Evolutionary conservation across 176 grass and related monocot genomes (phyloP).

Genomic region (Cenchrus americanus): DNA sequence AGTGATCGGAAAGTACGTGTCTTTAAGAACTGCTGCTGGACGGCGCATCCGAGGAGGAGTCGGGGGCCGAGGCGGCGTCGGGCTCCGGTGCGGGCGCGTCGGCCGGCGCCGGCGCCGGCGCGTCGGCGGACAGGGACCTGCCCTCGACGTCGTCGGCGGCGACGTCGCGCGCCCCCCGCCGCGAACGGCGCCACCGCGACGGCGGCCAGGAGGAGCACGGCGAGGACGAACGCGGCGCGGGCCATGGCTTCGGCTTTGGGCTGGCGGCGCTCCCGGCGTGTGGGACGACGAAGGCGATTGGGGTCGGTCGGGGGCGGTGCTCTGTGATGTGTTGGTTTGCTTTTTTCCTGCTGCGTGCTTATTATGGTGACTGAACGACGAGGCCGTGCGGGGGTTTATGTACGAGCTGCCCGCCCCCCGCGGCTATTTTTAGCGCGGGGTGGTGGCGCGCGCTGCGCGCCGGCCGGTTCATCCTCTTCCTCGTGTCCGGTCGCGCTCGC

Average conservation of each 20-base stretch:
- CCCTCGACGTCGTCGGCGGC: background rate
- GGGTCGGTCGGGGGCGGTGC: too few species aligned
- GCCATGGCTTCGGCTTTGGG: constrained; percentile 13
- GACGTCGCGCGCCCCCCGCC: background rate
- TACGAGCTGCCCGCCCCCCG: background rate
- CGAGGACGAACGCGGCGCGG: background rate
- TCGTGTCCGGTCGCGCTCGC: too few species aligned
- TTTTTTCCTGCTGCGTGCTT: background rate
- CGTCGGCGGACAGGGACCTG: background rate
- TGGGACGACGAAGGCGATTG: too few species aligned
- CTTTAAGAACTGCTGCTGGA: background rate
- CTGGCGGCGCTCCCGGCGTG: too few species aligned
- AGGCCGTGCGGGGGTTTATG: background rate
- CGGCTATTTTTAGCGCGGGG: background rate
- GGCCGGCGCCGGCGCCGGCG: background rate
- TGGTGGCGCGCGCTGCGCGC: too few species aligned
- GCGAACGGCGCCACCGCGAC: background rate
- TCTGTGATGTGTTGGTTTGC: background rate
- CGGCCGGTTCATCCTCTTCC: too few species aligned
- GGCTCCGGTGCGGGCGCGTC: background rate
- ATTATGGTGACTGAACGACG: background rate
- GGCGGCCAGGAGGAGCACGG: constrained; percentile 26
- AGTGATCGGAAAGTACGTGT: too few species aligned
- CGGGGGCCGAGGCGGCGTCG: background rate
- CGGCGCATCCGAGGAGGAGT: background rate